Conservation (phyloP, 257 asterid species). For the Lycium ferocissimum region DNA sequence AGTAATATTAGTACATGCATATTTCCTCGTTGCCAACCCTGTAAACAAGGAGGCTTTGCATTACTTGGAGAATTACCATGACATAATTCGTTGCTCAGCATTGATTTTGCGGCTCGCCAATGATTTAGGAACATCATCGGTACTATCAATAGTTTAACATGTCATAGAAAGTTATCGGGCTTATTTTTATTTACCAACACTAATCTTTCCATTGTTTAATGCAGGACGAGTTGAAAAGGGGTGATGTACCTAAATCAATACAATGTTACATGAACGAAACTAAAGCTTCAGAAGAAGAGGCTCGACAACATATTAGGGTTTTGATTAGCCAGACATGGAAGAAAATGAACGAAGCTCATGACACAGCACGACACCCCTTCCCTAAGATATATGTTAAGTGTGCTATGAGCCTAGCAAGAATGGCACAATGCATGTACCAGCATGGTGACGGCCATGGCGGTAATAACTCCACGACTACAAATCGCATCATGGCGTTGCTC, state of each 20-base stretch:
- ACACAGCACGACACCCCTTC: constrained; percentile 24
- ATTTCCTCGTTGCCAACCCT: constrained; percentile 45
- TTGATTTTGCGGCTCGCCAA: constrained; percentile 51
- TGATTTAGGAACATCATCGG: constrained; percentile 64
- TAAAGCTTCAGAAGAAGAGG: constrained; percentile 39
- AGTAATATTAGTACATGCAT: constrained; percentile 43
- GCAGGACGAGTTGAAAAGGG: constrained; percentile 38
- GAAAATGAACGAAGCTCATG: constrained; percentile 40
- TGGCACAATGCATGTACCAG: constrained; percentile 59
- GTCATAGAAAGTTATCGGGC: background rate
- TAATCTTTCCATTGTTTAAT: background rate
- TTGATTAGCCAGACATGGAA: constrained; percentile 46
- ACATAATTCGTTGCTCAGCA: constrained; percentile 43
- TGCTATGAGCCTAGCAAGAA: constrained; percentile 52
- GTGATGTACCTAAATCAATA: constrained; percentile 42
- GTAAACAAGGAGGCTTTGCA: constrained; percentile 38
- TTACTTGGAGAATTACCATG: constrained; percentile 38
- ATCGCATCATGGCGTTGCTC: constrained; percentile 37
- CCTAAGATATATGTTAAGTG: constrained; percentile 30
- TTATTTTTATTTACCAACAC: background rate
- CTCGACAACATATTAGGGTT: constrained; percentile 30
- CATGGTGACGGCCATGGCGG: constrained; percentile 66
- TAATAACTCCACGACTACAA: constrained; percentile 34
- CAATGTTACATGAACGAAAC: constrained; percentile 63
- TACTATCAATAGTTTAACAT: constrained; percentile 18